phyloP scores from a whole-genome alignment of 164 flowering plant species.

The Dillenia suffruticosa region DNA sequence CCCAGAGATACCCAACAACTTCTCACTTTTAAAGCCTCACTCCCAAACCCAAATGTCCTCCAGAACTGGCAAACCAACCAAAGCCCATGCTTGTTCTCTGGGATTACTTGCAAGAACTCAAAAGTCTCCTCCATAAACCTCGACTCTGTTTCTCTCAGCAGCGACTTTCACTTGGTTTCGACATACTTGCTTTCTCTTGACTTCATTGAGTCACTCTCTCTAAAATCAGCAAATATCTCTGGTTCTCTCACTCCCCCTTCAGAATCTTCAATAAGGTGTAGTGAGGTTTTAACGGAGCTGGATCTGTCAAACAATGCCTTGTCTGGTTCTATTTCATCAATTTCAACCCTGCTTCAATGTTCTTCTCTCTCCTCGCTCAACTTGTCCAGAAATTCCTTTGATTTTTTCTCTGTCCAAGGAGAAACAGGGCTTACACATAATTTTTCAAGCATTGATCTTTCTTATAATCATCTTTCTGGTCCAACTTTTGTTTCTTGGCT shows the following conservation, averaged over 20 bases:
- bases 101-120: slow-evolving; percentile 47
- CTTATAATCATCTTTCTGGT: slow-evolving; percentile 52
- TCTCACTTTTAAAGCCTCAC: slow-evolving; percentile 45
- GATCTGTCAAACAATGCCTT: slow-evolving; percentile 68
- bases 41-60: slow-evolving; percentile 33
- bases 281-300: slow-evolving; percentile 26
- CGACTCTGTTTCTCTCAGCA: slow-evolving; percentile 16
- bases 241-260: slow-evolving; percentile 39
- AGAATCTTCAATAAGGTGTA: slow-evolving; percentile 25
- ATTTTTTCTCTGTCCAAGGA: slow-evolving; percentile 16
- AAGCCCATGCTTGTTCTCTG: slow-evolving; percentile 52
- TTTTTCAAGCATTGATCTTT: slow-evolving; percentile 60
- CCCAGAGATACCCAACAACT: slow-evolving; percentile 32
- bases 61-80: slow-evolving; percentile 36
- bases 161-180: slow-evolving; percentile 41
- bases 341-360: slow-evolving; percentile 44
- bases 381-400: slow-evolving; percentile 50
- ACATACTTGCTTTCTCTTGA: slow-evolving; percentile 36
- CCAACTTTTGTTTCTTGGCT: slow-evolving; percentile 36
- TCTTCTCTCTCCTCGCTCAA: slow-evolving; percentile 41
- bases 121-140: slow-evolving; percentile 60
- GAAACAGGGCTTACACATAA: slow-evolving; percentile 18
- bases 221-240: slow-evolving; percentile 34
- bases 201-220: slow-evolving; percentile 33
- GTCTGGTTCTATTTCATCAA: slow-evolving; percentile 44